Evolutionary conservation across 768 basidiomycete species (phyloP).

Genomic region (Agrocybe chaxingu): DNA sequence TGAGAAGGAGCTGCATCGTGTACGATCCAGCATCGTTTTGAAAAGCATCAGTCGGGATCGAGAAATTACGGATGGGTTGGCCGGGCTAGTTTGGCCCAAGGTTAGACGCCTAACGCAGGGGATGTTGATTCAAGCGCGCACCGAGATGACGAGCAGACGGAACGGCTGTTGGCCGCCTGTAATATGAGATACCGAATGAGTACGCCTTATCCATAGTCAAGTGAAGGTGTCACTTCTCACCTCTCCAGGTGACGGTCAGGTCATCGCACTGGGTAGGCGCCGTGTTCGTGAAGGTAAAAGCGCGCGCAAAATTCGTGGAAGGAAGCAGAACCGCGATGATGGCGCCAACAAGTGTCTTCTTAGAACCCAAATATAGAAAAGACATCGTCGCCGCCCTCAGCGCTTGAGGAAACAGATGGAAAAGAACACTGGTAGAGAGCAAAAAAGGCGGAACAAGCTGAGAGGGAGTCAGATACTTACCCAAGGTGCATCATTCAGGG

Average conservation of each 20-base stretch:
- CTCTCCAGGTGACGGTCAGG: constrained; percentile 22
- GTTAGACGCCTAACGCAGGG: neutral
- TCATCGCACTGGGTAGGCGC: constrained; percentile 23
- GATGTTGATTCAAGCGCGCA: constrained; percentile 3
- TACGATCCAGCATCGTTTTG: constrained; percentile 15
- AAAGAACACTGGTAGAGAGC: no score
- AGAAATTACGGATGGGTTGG: constrained; percentile 20
- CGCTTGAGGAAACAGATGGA: no score
- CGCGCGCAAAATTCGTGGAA: constrained; percentile 1
- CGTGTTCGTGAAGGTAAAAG: constrained; percentile 18
- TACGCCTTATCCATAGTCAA: neutral
- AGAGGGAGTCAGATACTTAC: no score
- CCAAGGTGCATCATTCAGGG: no score
- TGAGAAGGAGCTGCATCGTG: constrained; percentile 12
- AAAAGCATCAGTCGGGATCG: constrained; percentile 20
- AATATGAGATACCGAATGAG: neutral
- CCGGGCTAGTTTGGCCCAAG: constrained; percentile 13
- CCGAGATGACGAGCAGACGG: constrained; percentile 21
- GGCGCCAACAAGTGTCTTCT: neutral
- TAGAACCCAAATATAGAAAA: no score
- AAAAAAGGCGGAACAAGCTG: no score
- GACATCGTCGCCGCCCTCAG: no score
- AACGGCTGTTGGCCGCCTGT: constrained; percentile 26
- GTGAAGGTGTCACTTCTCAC: constrained; percentile 6
- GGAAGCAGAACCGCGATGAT: neutral